Conservation (phyloP, 108 stramenopile species). For the Parmales sp. region DNA sequence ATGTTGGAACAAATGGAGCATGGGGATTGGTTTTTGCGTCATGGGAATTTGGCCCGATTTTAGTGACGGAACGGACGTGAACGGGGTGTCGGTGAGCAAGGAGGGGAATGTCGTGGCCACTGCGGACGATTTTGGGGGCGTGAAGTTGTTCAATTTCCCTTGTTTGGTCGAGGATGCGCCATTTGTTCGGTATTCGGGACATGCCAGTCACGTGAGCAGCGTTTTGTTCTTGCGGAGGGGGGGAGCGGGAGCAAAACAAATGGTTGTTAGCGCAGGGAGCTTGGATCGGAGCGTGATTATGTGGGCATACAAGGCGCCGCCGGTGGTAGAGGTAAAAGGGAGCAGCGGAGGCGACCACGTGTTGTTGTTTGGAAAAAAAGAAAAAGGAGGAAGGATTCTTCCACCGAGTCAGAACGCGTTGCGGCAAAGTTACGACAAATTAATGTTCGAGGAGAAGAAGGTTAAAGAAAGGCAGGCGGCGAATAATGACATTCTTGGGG, state of each 20-base stretch:
- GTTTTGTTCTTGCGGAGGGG: neutral
- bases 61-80: neutral
- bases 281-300: neutral
- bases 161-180: neutral
- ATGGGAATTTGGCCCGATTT: constrained; percentile 10
- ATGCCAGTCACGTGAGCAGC: neutral
- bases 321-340: too few species aligned
- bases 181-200: neutral
- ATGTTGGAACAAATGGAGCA: neutral
- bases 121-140: constrained; percentile 2
- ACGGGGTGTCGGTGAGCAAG: neutral
- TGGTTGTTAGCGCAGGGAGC: neutral
- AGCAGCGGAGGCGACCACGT: neutral
- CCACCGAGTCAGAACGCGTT: neutral
- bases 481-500: neutral
- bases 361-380: neutral
- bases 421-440: neutral
- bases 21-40: neutral
- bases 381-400: neutral
- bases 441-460: neutral
- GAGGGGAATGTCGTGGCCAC: neutral
- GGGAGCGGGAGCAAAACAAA: neutral
- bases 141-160: neutral
- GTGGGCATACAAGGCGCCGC: neutral
- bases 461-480: neutral